Evolutionary conservation across 805 yeast species (phyloP).

Genomic region (Hanseniaspora occidentalis): DNA sequence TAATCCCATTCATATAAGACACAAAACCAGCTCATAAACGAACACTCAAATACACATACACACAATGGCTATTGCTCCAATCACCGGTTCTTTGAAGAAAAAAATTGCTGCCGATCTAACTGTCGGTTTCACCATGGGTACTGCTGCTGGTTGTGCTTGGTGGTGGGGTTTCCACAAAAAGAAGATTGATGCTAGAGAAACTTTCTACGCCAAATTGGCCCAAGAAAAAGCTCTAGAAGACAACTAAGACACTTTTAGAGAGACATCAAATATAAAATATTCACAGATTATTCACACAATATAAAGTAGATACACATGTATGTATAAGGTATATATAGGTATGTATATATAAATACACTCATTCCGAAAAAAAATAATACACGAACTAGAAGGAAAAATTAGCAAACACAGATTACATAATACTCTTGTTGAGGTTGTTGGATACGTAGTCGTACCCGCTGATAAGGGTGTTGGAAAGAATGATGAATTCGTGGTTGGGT

Average conservation of each 20-base stretch:
- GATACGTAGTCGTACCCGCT: slow-evolving; percentile 25
- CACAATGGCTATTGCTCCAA: slow-evolving; percentile 70
- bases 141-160: slow-evolving; percentile 59
- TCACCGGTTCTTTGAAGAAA: slow-evolving; percentile 71
- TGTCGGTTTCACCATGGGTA: slow-evolving; percentile 54
- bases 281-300: too few species aligned
- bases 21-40: neutral
- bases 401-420: neutral
- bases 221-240: slow-evolving; percentile 35
- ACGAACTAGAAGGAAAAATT: neutral
- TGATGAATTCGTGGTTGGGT: slow-evolving; percentile 28
- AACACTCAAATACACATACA: slow-evolving; percentile 6
- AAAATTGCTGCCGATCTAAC: slow-evolving; percentile 69
- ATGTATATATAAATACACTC: too few species aligned
- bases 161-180: slow-evolving; percentile 80
- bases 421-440: neutral
- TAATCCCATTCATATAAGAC: too few species aligned
- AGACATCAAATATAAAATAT: too few species aligned
- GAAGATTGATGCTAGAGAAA: slow-evolving; percentile 63
- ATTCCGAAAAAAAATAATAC: neutral
- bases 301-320: too few species aligned
- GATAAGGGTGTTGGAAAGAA: slow-evolving; percentile 36
- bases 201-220: slow-evolving; percentile 68
- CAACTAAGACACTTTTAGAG: neutral
- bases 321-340: neutral